Evolutionary conservation across 352 stramenopile genomes (phyloP).

Genomic region (Discostella stelligera): DNA sequence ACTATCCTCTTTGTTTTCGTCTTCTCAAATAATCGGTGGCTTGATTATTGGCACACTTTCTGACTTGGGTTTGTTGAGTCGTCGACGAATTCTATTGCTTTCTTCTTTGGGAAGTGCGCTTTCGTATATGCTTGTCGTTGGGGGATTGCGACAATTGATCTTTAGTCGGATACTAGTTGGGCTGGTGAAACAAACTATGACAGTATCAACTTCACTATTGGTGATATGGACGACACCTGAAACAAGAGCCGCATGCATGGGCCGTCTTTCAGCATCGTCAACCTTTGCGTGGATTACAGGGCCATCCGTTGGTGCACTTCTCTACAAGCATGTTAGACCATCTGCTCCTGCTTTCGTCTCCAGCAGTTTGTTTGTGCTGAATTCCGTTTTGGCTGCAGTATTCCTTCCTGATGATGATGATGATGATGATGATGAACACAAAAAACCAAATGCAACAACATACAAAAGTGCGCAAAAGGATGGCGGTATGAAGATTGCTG

Average conservation of each 20-base stretch:
- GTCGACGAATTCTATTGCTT: constrained; percentile 59
- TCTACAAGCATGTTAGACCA: constrained; percentile 67
- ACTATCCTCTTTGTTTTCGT: constrained; percentile 66
- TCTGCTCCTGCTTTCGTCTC: constrained; percentile 55
- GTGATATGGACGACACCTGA: constrained; percentile 52
- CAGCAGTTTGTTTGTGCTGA: constrained; percentile 58
- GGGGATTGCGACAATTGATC: constrained; percentile 54
- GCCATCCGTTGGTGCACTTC: constrained; percentile 60
- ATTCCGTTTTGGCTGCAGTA: constrained; percentile 55
- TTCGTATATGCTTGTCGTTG: constrained; percentile 69
- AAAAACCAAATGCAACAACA: not conserved
- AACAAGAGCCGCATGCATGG: constrained; percentile 57
- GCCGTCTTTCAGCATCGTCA: constrained; percentile 52
- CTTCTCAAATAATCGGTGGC: constrained; percentile 68
- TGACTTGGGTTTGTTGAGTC: constrained; percentile 52
- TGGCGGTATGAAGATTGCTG: constrained; percentile 22
- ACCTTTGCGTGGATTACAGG: constrained; percentile 73
- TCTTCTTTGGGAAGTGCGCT: constrained; percentile 68
- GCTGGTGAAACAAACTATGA: constrained; percentile 80
- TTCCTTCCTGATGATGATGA: constrained; percentile 51
- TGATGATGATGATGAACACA: constrained; percentile 28
- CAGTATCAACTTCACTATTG: constrained; percentile 68
- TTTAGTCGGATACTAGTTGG: constrained; percentile 65
- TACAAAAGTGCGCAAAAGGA: constrained; percentile 21
- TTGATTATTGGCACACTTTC: constrained; percentile 64